Conservation (phyloP, 2,329 filamentous ascomycete species). For the Neocatenulostroma microsporum region DNA sequence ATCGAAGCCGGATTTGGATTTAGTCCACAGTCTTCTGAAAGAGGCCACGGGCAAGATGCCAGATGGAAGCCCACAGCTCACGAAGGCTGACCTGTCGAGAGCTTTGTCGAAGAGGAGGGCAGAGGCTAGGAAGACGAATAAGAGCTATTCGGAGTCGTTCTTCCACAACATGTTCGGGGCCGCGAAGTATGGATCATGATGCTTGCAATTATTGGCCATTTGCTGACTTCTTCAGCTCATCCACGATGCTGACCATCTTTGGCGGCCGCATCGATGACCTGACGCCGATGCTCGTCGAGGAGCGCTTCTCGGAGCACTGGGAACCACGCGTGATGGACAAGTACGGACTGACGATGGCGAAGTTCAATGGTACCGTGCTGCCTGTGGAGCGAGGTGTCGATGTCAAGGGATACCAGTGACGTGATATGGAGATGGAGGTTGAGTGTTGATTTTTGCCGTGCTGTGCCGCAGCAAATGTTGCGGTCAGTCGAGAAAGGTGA, state of each 20-base stretch:
- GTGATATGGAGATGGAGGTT: no score
- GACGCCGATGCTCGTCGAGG: constrained; percentile 34
- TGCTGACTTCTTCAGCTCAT: constrained; percentile 24
- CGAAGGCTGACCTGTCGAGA: constrained; percentile 31
- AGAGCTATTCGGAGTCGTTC: constrained; percentile 25
- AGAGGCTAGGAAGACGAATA: constrained; percentile 31
- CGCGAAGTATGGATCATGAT: constrained; percentile 19
- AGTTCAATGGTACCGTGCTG: constrained; percentile 35
- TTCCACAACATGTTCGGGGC: constrained; percentile 37
- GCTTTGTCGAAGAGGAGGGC: constrained; percentile 29
- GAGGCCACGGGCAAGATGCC: constrained; percentile 30
- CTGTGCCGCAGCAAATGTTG: no score
- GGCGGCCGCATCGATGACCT: constrained; percentile 33
- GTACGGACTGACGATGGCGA: constrained; percentile 36
- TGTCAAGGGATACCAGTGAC: constrained; percentile 18
- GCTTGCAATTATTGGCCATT: background rate
- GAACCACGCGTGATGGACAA: constrained; percentile 32
- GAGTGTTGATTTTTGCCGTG: no score
- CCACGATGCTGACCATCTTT: constrained; percentile 38
- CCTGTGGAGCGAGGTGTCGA: constrained; percentile 34
- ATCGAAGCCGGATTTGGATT: constrained; percentile 30
- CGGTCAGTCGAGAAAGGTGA: no score
- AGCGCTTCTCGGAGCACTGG: constrained; percentile 36
- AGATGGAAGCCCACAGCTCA: constrained; percentile 28
- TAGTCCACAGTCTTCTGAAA: constrained; percentile 30